Evolutionary conservation across 176 grass and related monocot species (phyloP).

Genomic region (Oryza officinalis): DNA sequence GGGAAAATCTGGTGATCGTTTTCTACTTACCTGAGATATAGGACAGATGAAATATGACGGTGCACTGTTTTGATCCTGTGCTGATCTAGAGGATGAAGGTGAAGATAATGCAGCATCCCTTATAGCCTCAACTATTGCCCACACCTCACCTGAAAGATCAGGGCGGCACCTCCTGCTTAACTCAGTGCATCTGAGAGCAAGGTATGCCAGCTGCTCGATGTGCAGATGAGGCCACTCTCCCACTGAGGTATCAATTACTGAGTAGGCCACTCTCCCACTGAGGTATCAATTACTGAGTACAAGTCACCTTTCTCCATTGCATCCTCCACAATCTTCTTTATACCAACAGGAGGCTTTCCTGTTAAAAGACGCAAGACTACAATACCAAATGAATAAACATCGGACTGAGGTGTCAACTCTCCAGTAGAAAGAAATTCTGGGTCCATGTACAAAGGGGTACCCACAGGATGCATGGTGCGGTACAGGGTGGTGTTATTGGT

Average conservation of each 20-base stretch:
- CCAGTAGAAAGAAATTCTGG: conserved; percentile 48
- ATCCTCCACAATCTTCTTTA: conserved; percentile 51
- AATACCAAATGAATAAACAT: conserved; percentile 53
- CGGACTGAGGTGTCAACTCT: conserved; percentile 45
- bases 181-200: conserved; percentile 46
- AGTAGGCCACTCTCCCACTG: conserved; percentile 41
- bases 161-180: conserved; percentile 37
- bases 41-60: conserved; percentile 46
- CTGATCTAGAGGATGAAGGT: conserved; percentile 40
- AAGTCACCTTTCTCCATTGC: conserved; percentile 28
- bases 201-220: conserved; percentile 26
- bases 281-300: conserved; percentile 42
- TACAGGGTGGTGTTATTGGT: conserved; percentile 42
- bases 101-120: conserved; percentile 24
- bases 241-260: conserved; percentile 39
- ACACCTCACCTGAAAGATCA: conserved; percentile 40
- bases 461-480: conserved; percentile 45
- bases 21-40: conserved; percentile 38
- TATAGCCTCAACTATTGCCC: conserved; percentile 34
- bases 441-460: conserved; percentile 47
- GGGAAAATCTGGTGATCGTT: neutral
- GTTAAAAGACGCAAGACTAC: conserved; percentile 47
- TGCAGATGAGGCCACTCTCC: conserved; percentile 34
- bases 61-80: conserved; percentile 3
- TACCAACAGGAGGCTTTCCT: conserved; percentile 37